phyloP scores from a whole-genome alignment of 164 flowering plant species.

The Chimonanthus salicifolius region DNA sequence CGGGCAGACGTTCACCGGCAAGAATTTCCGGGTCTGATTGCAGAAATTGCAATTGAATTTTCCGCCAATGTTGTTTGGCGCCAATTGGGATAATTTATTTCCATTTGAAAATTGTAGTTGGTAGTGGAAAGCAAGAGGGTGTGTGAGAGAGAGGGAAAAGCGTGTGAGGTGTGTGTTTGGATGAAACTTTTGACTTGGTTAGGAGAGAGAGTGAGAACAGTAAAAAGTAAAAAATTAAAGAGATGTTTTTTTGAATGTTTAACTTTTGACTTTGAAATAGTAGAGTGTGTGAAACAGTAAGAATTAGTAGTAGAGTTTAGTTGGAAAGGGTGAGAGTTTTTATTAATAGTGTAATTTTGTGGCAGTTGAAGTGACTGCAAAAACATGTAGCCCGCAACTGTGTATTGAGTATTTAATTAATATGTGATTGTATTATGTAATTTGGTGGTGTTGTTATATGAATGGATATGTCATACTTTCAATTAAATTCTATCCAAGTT shows the following conservation, averaged over 20 bases:
- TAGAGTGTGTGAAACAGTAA: not conserved
- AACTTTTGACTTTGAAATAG: not conserved
- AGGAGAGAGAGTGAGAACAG: not conserved
- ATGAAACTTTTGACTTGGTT: not conserved
- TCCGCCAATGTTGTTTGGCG: constrained; percentile 8
- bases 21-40: constrained; percentile 60
- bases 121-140: not conserved
- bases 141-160: not conserved
- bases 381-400: constrained; percentile 15
- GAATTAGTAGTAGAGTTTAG: not conserved
- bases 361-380: constrained; percentile 16
- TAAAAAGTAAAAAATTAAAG: not conserved
- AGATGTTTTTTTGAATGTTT: not conserved
- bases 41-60: not conserved
- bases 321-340: no score
- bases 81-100: constrained; percentile 10
- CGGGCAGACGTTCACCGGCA: constrained; percentile 69
- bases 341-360: no score
- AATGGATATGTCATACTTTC: not conserved
- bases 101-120: not conserved
- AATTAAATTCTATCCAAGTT: no score
- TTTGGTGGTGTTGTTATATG: not conserved
- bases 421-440: not conserved
- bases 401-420: not conserved
- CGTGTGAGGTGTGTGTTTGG: not conserved